Conservation (phyloP, 768 basidiomycete species). For the Podaxis sp. region DNA sequence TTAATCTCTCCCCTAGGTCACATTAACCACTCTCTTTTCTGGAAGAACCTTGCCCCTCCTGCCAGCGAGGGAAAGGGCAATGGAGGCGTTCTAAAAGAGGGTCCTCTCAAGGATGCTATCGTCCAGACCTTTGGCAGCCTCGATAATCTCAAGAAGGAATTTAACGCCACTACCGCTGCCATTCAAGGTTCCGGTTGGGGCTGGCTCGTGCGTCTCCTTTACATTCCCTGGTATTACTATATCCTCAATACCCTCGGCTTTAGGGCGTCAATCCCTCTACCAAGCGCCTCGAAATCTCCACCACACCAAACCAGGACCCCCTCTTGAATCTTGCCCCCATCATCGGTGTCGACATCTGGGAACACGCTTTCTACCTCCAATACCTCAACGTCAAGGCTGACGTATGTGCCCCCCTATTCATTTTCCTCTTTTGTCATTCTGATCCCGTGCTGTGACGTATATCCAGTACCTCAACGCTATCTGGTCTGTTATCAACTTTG, state of each 20-base stretch:
- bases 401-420: slow-evolving; percentile 43
- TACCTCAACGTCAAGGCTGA: slow-evolving; percentile 93
- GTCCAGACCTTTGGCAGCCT: slow-evolving; percentile 82
- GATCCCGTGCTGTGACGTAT: slow-evolving; percentile 36
- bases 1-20: slow-evolving; percentile 48
- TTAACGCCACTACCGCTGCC: slow-evolving; percentile 85
- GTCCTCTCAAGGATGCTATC: slow-evolving; percentile 72
- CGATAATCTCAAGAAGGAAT: slow-evolving; percentile 78
- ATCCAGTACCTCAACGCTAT: slow-evolving; percentile 87
- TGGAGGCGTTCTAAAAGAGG: slow-evolving; percentile 62
- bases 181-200: slow-evolving; percentile 99
- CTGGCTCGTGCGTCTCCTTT: slow-evolving; percentile 66
- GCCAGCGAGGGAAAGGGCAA: slow-evolving; percentile 26
- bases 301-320: slow-evolving; percentile 97
- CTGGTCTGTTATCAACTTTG: slow-evolving; percentile 96
- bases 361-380: slow-evolving; percentile 82
- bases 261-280: slow-evolving; percentile 67
- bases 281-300: slow-evolving; percentile 82
- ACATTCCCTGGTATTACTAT: background rate
- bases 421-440: slow-evolving; percentile 24
- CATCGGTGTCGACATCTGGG: slow-evolving; percentile 97
- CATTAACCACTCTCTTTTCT: slow-evolving; percentile 95
- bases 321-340: slow-evolving; percentile 74
- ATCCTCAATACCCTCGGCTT: background rate
- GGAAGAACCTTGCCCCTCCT: slow-evolving; percentile 91